Evolutionary conservation across 805 yeast genomes (phyloP), one percentile per base, ranked within the genome.

Genomic region (Metschnikowia lochheadii): DNA sequence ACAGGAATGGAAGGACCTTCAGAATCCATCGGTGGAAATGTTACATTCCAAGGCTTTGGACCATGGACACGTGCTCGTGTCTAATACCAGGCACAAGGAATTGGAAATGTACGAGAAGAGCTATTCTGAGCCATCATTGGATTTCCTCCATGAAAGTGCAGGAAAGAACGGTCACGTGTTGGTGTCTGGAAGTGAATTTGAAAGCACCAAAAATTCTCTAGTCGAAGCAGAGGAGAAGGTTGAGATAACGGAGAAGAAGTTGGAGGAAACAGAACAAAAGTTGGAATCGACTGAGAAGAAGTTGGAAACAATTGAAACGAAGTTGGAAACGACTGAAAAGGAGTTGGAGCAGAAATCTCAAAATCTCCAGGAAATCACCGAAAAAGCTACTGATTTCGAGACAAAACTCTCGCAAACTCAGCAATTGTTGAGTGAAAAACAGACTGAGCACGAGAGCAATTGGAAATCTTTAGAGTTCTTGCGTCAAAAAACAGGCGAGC

Each of bases 391-490:
- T 3, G 32, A 14, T 6, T 20, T 32, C 17, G 18, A 32, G 8
- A 13, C n/a, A 11, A 18, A 21, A 31, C 44, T 41, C 6, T n/a
- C 7, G 4, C 6, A 41, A 20, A 18, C 37, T 6, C 29, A 31
- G 17, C 36, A 41, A 8, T 18, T 32, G 13, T 29, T 26, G 18
- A 10, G 46, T 36, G 18, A 47, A 26, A 38, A 31, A 31, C 43
- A 47, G 23, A 7, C 50, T 32, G 46, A 42, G 31, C 17, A 11
- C 7, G 14, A 42, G 10, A 33, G 31, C 17, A 50, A 50, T 15
- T 21, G 48, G 13, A 50, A 51, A 15, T 42, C 54, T 11, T 23
- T 53, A 4, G 54, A 55, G 10, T 55, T 50, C 43, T 53, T 56
- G 52, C 38, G 35, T 10, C 42, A 49, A 13, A 47, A 51, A 35